phyloP scores from a whole-genome alignment of 768 basidiomycete genomes.

The Russula ochroleuca region DNA sequence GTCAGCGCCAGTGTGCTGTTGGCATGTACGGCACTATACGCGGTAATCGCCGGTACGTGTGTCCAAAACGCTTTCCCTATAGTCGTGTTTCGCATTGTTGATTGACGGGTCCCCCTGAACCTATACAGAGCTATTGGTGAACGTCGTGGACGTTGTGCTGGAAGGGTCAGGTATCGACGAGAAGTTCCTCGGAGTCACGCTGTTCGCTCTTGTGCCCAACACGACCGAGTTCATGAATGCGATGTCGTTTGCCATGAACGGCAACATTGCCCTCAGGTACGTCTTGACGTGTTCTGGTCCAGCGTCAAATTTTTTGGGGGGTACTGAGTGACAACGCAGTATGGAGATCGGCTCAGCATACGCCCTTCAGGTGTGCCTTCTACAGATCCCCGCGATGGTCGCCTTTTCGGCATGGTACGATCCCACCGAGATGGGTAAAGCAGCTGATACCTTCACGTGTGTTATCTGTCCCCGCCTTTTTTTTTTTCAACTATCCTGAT shows the following conservation, averaged over 20 bases:
- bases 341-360: slow-evolving; percentile 99
- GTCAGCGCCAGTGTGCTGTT: slow-evolving; percentile 88
- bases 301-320: neutral
- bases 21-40: slow-evolving; percentile 87
- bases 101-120: neutral
- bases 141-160: slow-evolving; percentile 92
- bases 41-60: slow-evolving; percentile 84
- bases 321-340: slow-evolving; percentile 40
- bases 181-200: slow-evolving; percentile 93
- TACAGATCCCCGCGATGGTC: slow-evolving; percentile 98
- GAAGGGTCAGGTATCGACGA: slow-evolving; percentile 91
- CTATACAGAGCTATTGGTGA: slow-evolving; percentile 77
- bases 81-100: neutral
- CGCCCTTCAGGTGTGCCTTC: slow-evolving; percentile 93
- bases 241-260: slow-evolving; percentile 94
- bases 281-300: slow-evolving; percentile 24
- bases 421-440: slow-evolving; percentile 78
- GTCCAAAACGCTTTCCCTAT: neutral
- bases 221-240: slow-evolving; percentile 99
- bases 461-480: slow-evolving; percentile 31
- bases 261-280: slow-evolving; percentile 93
- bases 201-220: slow-evolving; percentile 97
- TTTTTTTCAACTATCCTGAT: neutral
- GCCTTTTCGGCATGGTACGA: slow-evolving; percentile 96
- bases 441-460: slow-evolving; percentile 90